phyloP scores from a whole-genome alignment of 2,329 filamentous ascomycete species.

The Claviceps sp. region DNA sequence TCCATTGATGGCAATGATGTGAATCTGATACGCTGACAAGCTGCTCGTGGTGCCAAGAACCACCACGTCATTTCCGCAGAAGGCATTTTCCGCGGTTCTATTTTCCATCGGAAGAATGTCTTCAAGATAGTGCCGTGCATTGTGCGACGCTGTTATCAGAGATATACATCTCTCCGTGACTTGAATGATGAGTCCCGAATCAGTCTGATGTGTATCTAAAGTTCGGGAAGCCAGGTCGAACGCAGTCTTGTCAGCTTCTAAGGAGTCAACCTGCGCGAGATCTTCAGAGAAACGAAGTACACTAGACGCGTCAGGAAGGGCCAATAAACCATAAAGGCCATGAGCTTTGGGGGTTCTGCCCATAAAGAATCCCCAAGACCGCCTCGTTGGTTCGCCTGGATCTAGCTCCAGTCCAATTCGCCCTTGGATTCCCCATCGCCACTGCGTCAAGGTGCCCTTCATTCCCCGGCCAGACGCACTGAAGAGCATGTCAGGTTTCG shows the following conservation, averaged over 20 bases:
- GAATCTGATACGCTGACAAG: constrained; percentile 23
- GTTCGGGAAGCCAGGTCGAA: constrained; percentile 43
- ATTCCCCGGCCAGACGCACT: constrained; percentile 51
- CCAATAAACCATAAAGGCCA: constrained; percentile 28
- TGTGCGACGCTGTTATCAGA: constrained; percentile 21
- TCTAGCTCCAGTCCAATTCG: constrained; percentile 47
- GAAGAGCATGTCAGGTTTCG: constrained; percentile 43
- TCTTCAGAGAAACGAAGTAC: constrained; percentile 36
- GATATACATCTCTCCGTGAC: constrained; percentile 37
- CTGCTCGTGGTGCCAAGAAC: constrained; percentile 30
- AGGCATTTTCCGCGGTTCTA: constrained; percentile 28
- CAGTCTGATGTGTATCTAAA: constrained; percentile 28
- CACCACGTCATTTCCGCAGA: constrained; percentile 23
- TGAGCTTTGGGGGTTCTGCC: constrained; percentile 8
- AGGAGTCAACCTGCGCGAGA: constrained; percentile 30
- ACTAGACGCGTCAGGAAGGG: constrained; percentile 34
- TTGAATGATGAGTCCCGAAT: constrained; percentile 32
- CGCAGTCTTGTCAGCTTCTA: constrained; percentile 24
- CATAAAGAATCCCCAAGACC: constrained; percentile 37
- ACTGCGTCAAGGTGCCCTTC: constrained; percentile 52
- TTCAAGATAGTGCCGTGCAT: constrained; percentile 21
- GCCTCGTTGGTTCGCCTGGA: constrained; percentile 32
- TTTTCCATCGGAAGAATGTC: constrained; percentile 14
- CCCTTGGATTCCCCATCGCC: constrained; percentile 57
- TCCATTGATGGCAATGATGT: constrained; percentile 24